phyloP scores from a whole-genome alignment of 2,329 filamentous ascomycete genomes.

The Mycosphaerella arachidis region DNA sequence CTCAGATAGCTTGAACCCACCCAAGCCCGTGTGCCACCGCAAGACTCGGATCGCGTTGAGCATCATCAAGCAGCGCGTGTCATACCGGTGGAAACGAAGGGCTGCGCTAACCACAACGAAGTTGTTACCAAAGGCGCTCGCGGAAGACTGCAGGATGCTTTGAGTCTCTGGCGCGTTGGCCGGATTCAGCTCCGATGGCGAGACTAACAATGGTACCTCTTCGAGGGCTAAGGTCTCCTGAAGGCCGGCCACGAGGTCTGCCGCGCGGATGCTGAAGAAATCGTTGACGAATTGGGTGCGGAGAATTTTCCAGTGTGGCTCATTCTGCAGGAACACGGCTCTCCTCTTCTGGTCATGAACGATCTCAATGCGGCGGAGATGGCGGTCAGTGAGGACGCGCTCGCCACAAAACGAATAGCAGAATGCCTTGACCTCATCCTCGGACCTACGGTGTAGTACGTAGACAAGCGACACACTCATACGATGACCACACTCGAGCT shows the following conservation, averaged over 20 bases:
- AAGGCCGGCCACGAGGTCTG: neutral
- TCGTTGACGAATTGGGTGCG: neutral
- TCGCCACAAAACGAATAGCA: neutral
- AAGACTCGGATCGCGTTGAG: neutral
- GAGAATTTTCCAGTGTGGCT: neutral
- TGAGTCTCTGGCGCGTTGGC: neutral
- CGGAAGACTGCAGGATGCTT: neutral
- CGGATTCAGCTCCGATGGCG: neutral
- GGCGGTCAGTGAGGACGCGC: neutral
- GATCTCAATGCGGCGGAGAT: neutral
- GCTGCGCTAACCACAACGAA: neutral
- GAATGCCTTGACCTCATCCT: neutral
- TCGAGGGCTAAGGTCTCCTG: neutral
- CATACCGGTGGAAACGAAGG: neutral
- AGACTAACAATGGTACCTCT: neutral
- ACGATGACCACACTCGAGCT: neutral
- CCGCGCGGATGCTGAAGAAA: neutral
- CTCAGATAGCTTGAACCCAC: neutral
- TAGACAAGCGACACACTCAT: neutral
- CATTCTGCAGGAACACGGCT: neutral
- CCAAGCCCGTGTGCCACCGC: neutral
- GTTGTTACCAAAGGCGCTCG: neutral
- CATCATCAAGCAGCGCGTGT: neutral
- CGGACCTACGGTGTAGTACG: neutral
- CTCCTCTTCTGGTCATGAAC: neutral